These are phyloP conservation scores for Colletotrichum shisoi DNA, from an alignment of 2,329 filamentous ascomycete species.

Conservation along the genomic window DNA sequence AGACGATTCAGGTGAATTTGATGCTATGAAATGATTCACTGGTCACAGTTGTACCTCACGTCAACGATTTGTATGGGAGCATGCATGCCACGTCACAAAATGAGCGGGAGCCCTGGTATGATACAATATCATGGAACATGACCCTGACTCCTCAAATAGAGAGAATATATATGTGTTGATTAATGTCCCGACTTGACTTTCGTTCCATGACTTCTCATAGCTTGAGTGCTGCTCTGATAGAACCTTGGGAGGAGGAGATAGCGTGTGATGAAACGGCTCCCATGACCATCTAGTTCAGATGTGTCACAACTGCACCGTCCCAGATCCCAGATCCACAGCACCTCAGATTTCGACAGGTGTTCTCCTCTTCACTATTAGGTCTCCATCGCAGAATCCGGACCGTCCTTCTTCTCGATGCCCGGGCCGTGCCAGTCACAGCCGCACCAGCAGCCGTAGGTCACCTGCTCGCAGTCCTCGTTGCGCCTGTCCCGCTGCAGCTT, in stretches of 20 bases:
- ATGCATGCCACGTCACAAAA: too few species aligned
- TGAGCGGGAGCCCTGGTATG: too few species aligned
- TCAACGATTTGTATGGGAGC: too few species aligned
- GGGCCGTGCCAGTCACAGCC: slow-evolving; percentile 20
- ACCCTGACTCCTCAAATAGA: too few species aligned
- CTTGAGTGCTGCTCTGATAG: background rate
- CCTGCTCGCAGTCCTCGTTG: slow-evolving; percentile 18
- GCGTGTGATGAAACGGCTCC: too few species aligned
- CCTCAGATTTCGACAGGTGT: too few species aligned
- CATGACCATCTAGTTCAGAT: background rate
- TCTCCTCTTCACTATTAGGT: background rate
- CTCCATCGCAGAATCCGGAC: background rate
- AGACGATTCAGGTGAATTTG: too few species aligned
- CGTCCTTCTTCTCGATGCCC: slow-evolving; percentile 1
- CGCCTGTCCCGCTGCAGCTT: background rate
- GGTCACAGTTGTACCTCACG: too few species aligned
- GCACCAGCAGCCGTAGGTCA: slow-evolving; percentile 18
- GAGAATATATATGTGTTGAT: fast-evolving
- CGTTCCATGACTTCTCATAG: too few species aligned
- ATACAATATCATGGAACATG: too few species aligned
- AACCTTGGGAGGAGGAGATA: background rate
- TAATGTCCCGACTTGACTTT: too few species aligned
- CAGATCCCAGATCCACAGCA: background rate
- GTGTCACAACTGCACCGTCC: background rate
- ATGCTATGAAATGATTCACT: too few species aligned